Evolutionary conservation across 305 asterid genomes (phyloP).

Genomic region (Fraxinus albicans): DNA sequence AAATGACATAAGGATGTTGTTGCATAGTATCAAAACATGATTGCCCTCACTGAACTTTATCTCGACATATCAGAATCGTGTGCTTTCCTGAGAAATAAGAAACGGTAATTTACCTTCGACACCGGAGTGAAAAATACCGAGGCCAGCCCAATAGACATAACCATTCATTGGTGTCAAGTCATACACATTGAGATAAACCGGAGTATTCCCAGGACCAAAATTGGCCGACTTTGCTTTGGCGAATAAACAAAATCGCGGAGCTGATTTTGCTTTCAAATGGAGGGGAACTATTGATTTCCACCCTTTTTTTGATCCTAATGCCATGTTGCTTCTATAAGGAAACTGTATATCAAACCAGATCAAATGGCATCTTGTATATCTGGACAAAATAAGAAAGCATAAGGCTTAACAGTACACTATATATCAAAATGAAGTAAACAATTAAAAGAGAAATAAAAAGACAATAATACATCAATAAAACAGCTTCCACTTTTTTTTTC

Average conservation of each 20-base stretch:
- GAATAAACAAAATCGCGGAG: constrained; percentile 76
- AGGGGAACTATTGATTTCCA: constrained; percentile 77
- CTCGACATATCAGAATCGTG: background rate
- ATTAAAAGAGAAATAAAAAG: background rate
- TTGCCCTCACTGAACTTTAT: background rate
- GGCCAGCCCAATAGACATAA: constrained; percentile 71
- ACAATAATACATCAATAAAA: background rate
- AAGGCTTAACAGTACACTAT: constrained; percentile 13
- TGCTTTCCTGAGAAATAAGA: constrained; percentile 1
- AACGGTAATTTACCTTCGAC: constrained; percentile 42
- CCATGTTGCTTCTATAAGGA: constrained; percentile 47
- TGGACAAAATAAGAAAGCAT: constrained; percentile 27
- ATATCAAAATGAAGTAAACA: background rate
- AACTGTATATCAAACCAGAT: constrained; percentile 37
- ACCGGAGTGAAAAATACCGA: constrained; percentile 74
- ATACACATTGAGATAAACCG: constrained; percentile 71
- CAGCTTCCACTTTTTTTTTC: background rate
- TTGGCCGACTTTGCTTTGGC: constrained; percentile 70
- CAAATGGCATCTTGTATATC: constrained; percentile 37
- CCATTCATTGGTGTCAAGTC: constrained; percentile 68
- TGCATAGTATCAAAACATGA: background rate
- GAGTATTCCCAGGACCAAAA: constrained; percentile 60
- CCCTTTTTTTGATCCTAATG: constrained; percentile 62
- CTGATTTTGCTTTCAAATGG: constrained; percentile 56
- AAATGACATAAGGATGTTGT: background rate